These are phyloP conservation scores for Trypanosoma grayi DNA, from an alignment of 208 protist species.

Conservation along the genomic window DNA sequence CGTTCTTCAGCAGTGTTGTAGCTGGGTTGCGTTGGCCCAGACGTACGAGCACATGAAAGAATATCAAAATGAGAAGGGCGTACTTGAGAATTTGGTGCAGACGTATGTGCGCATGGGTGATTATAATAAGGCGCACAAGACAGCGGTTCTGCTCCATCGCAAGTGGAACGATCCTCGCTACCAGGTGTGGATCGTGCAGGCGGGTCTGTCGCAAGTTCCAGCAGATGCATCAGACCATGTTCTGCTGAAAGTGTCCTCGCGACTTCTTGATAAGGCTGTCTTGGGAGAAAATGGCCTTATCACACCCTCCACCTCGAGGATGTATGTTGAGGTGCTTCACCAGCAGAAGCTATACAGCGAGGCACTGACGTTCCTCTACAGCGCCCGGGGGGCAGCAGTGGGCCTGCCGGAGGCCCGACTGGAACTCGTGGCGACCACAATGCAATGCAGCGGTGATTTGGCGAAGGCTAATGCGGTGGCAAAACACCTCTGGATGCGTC, in stretches of 20 bases:
- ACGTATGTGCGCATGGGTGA: constrained; percentile 78
- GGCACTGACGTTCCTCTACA: constrained; percentile 65
- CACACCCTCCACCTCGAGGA: constrained; percentile 57
- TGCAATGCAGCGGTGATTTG: constrained; percentile 39
- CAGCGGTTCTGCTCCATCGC: constrained; percentile 58
- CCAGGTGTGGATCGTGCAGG: constrained; percentile 83
- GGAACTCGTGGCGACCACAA: constrained; percentile 50
- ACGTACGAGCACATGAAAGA: constrained; percentile 63
- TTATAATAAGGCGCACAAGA: constrained; percentile 65
- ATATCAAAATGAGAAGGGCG: constrained; percentile 51
- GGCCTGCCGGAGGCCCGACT: constrained; percentile 74
- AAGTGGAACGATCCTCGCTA: constrained; percentile 61
- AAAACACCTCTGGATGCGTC: constrained; percentile 45
- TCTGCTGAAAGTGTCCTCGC: constrained; percentile 67
- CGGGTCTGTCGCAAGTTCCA: constrained; percentile 75
- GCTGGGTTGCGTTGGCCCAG: constrained; percentile 56
- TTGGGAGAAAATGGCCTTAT: constrained; percentile 62
- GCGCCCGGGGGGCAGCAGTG: constrained; percentile 48
- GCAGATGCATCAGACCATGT: constrained; percentile 57
- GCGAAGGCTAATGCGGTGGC: constrained; percentile 57
- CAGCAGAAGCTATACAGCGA: constrained; percentile 61
- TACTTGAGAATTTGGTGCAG: constrained; percentile 72
- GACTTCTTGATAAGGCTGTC: constrained; percentile 57
- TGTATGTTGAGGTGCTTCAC: constrained; percentile 76
- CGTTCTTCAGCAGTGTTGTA: constrained; percentile 71